These are phyloP conservation scores for Wickerhamia fluorescens DNA, from an alignment of 805 yeast species.

Conservation along the genomic window DNA sequence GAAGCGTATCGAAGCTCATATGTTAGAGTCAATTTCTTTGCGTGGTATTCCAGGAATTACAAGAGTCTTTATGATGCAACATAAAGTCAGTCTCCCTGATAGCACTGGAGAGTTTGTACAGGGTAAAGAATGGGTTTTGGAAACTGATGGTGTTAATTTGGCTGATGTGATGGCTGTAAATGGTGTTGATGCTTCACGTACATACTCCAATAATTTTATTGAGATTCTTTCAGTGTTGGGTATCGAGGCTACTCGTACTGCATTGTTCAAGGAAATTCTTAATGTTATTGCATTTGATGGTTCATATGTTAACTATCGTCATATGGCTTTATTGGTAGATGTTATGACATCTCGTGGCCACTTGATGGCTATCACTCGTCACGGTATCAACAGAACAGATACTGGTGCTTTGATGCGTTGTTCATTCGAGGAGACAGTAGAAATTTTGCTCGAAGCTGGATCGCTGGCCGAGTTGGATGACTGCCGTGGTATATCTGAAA, in stretches of 20 bases:
- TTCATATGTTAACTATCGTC: constrained; percentile 98
- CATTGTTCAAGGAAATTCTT: constrained; percentile 87
- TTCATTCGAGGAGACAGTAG: constrained; percentile 98
- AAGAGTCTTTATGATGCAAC: constrained; percentile 86
- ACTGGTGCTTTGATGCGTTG: constrained; percentile 99
- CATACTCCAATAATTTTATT: constrained; percentile 94
- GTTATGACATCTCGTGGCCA: constrained; percentile 99
- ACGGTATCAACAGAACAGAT: constrained; percentile 97
- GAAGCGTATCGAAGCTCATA: constrained; percentile 90
- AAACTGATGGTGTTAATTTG: constrained; percentile 96
- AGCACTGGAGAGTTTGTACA: constrained; percentile 81
- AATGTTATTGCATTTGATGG: constrained; percentile 99
- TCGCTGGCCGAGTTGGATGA: constrained; percentile 97
- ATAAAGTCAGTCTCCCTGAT: constrained; percentile 65
- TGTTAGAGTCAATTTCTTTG: constrained; percentile 89
- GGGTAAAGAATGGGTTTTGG: constrained; percentile 95
- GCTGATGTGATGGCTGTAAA: constrained; percentile 92
- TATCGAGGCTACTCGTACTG: constrained; percentile 96
- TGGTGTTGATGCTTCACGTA: constrained; percentile 87
- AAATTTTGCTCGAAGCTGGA: constrained; percentile 94
- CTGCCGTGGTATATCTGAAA: constrained; percentile 97
- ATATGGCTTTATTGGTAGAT: constrained; percentile 94
- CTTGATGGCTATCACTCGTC: constrained; percentile 97
- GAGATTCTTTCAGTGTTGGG: constrained; percentile 93
- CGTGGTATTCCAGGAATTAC: constrained; percentile 94